A percentile compares a stretch with the other conserved stretches of the same genome.
Conservation (phyloP, 225 moss, liverwort and hornwort species). For the Physcomitrium patens region DNA sequence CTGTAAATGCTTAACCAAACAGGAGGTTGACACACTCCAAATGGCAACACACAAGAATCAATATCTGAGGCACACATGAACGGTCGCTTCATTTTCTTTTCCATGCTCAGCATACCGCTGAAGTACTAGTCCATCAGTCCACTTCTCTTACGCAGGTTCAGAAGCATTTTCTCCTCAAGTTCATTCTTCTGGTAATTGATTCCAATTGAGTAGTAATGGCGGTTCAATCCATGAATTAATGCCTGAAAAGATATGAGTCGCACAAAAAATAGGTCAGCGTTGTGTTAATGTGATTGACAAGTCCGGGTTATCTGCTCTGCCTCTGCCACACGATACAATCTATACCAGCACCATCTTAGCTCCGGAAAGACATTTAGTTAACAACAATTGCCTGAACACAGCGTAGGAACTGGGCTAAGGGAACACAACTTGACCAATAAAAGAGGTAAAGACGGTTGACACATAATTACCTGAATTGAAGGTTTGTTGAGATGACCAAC, state of each 20-base stretch:
- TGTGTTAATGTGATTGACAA: not conserved
- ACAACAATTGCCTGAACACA: no score
- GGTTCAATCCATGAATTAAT: conserved; percentile 91
- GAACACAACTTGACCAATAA: no score
- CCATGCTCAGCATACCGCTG: conserved; percentile 87
- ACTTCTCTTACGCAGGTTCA: conserved; percentile 95
- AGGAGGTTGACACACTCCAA: not conserved
- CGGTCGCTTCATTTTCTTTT: conserved; percentile 85
- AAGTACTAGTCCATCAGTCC: conserved; percentile 92
- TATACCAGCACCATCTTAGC: conserved; percentile 71
- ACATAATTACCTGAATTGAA: no score
- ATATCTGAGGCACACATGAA: conserved; percentile 67
- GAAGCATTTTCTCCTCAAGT: conserved; percentile 93
- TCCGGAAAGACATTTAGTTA: no score
- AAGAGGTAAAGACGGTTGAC: no score
- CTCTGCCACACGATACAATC: not conserved
- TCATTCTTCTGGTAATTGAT: conserved; percentile 98
- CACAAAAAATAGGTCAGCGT: conserved; percentile 20
- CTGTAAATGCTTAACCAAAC: not conserved
- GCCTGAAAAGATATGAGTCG: conserved; percentile 58
- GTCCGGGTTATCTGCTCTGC: no score
- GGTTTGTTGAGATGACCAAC: no score
- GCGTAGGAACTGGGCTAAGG: no score
- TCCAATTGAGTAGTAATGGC: conserved; percentile 92
- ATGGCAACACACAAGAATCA: not conserved